phyloP scores from a whole-genome alignment of 805 yeast species.

The Wickerhamomyces sydowiorum region DNA sequence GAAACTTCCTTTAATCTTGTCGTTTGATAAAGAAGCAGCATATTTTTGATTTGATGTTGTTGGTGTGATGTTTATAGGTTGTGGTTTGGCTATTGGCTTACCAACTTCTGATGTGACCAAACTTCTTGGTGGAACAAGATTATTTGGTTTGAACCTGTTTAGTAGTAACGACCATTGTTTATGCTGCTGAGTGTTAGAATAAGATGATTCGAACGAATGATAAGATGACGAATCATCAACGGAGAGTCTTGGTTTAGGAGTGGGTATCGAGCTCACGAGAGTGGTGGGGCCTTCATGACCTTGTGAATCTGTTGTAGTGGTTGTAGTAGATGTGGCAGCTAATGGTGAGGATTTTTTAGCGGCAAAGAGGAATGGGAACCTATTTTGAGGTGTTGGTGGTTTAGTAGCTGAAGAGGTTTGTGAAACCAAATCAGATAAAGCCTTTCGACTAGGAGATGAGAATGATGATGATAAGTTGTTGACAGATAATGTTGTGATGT shows the following conservation, averaged over 20 bases:
- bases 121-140: constrained; percentile 4
- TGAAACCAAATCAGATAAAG: constrained; percentile 10
- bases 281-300: too few species aligned
- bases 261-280: not conserved
- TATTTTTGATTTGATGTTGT: not conserved
- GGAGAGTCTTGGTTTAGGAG: not conserved
- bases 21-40: constrained; percentile 1
- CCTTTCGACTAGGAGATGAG: constrained; percentile 3
- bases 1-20: constrained; percentile 15
- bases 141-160: constrained; percentile 9
- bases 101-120: constrained; percentile 20
- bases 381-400: not conserved
- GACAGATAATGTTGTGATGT: constrained; percentile 5
- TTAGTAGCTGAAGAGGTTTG: not conserved
- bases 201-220: not conserved
- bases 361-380: not conserved
- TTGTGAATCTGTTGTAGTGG: too few species aligned
- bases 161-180: constrained; percentile 14
- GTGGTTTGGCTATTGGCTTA: constrained; percentile 4
- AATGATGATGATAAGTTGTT: not conserved
- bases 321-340: not conserved
- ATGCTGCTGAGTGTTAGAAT: constrained; percentile 2
- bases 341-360: not conserved
- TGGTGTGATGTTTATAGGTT: not conserved
- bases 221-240: constrained; percentile 1